phyloP scores from a whole-genome alignment of 1,284 basidiomycete genomes.

The Cutaneotrichosporon sp. region DNA sequence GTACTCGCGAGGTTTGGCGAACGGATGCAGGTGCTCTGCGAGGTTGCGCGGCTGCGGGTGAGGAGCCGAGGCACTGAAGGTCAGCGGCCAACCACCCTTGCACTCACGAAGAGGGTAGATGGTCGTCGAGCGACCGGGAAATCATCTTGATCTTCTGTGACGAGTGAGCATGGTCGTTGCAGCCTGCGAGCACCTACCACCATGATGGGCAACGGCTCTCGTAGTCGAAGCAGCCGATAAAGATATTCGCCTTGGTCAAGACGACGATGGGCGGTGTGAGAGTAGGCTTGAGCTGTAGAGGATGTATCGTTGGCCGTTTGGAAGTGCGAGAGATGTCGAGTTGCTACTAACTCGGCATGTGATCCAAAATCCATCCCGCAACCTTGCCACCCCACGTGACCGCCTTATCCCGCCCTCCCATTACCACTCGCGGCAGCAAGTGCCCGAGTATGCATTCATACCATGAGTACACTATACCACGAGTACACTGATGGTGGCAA shows the following conservation, averaged over 20 bases:
- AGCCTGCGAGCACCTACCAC: conserved; percentile 7
- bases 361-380: neutral
- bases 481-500: too few relatives aligned
- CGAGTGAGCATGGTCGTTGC: neutral
- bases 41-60: conserved; percentile 85
- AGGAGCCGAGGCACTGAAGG: conserved; percentile 43
- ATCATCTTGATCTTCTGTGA: conserved; percentile 56
- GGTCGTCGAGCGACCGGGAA: conserved; percentile 54
- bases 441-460: too few relatives aligned
- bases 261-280: neutral
- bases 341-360: neutral
- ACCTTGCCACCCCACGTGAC: neutral
- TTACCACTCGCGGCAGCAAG: too few relatives aligned
- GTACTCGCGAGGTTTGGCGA: conserved; percentile 88
- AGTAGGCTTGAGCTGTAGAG: neutral
- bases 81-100: neutral
- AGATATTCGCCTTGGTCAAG: neutral
- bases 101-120: conserved; percentile 50
- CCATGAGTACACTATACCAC: too few relatives aligned
- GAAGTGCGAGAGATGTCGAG: neutral
- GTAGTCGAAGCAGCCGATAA: neutral
- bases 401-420: too few relatives aligned
- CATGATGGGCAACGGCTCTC: conserved; percentile 10
- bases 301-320: neutral
- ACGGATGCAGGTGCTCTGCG: conserved; percentile 91